Percentiles rank a stretch among this genome's conserved stretches.
Evolutionary conservation across 768 basidiomycete species (phyloP).

Genomic region (Mycena crocata): DNA sequence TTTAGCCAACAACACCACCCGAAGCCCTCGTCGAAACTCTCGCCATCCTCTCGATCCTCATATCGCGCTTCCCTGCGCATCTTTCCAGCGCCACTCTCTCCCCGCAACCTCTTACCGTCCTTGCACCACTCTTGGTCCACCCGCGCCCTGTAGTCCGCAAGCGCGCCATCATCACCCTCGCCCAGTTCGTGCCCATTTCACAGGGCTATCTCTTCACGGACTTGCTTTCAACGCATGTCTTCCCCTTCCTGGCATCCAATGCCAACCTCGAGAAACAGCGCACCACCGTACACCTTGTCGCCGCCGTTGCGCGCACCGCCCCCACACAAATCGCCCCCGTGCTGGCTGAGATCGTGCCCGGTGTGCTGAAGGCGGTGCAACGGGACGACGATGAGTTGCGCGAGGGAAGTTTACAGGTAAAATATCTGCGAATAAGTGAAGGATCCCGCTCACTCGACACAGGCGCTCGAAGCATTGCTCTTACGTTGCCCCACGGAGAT

Average conservation of each 20-base stretch:
- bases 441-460: slow-evolving; percentile 13
- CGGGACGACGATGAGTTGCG: slow-evolving; percentile 87
- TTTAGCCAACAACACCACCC: slow-evolving; percentile 74
- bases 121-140: slow-evolving; percentile 81
- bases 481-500: slow-evolving; percentile 88
- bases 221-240: slow-evolving; percentile 69
- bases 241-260: slow-evolving; percentile 65
- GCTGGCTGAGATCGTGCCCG: slow-evolving; percentile 73
- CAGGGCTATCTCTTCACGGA: slow-evolving; percentile 69
- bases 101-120: slow-evolving; percentile 72
- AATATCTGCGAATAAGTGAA: slow-evolving; percentile 11
- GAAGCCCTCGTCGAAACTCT: slow-evolving; percentile 88
- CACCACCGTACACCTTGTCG: slow-evolving; percentile 82
- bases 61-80: slow-evolving; percentile 83
- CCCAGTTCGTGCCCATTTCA: slow-evolving; percentile 84
- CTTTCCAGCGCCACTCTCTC: slow-evolving; percentile 64
- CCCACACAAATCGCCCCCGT: slow-evolving; percentile 73
- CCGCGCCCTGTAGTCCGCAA: slow-evolving; percentile 89
- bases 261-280: slow-evolving; percentile 76
- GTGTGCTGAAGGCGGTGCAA: slow-evolving; percentile 74
- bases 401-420: slow-evolving; percentile 83
- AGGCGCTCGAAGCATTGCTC: slow-evolving; percentile 89
- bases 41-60: slow-evolving; percentile 88
- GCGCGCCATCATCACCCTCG: slow-evolving; percentile 87
- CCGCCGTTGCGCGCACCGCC: slow-evolving; percentile 82